Base-by-base conservation (phyloP, 176 grass and related monocot species). In the Melocanna baccifera region DNA sequence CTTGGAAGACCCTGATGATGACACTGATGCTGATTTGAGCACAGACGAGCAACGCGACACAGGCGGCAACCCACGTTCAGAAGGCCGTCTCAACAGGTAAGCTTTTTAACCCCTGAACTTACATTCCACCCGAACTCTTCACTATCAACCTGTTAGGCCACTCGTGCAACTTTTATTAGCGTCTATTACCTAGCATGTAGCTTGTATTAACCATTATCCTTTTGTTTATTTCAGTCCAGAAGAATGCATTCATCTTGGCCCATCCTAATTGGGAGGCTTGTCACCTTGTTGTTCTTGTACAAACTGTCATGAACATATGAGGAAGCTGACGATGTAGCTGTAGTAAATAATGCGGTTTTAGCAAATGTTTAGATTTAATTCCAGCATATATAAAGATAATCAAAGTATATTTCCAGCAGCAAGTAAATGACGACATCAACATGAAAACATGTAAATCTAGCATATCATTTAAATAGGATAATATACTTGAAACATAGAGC, bases 21-120 rank as follows among this genome's bases (percentile, higher is more conserved):
- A 93, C n/a, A 91, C 59, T 7, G 92, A 94, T 34, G 92, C 76
- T 34, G 89, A 94, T 70, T 75, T 92, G 85, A 87, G 83, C 83
- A 55, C 59, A 13, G 90, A 92, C 12, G 89, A 92, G 77, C 85
- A 86, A 37, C 48, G 12, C 0, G 73, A 51, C 7, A 0, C 4
- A 6, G 73, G 61, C 53, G 85, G 47, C 47, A 86, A 81, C 36
- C 68, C 41, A 10, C 67, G 57, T 6, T 81, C 86, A 4, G 85
- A 93, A 57, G 79, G 50, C 72, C 56, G 88, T 25, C 78, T 82
- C 67, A 83, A 90, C 22, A 81, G 86, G 57, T 77, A 94, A 84
- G 30, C 82, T 7, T 92, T 85, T 79, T 91, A 90, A 74, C 16
- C 6, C 11, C 45, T 45, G 1, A 81, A 62, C 73, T 61, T 18